Percentiles rank a stretch among this genome's conserved stretches.
Conservation (phyloP, 1,284 basidiomycete genomes). For the Pseudozyma sp. region DNA sequence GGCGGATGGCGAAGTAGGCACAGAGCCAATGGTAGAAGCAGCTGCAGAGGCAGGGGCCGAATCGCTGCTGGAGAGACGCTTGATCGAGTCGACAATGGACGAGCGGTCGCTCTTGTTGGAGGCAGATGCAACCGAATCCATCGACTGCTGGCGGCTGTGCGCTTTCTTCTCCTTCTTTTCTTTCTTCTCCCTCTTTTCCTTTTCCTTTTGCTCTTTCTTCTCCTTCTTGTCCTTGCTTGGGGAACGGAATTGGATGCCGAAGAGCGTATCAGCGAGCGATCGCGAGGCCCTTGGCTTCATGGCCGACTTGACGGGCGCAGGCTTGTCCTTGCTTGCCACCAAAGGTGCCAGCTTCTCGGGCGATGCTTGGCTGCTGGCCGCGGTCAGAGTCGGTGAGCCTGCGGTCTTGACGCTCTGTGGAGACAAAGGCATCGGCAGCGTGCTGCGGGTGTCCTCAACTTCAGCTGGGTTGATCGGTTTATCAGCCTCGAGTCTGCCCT, state of each 20-base stretch:
- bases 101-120: slow-evolving; percentile 36
- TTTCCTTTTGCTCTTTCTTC: slow-evolving; percentile 29
- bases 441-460: slow-evolving; percentile 48
- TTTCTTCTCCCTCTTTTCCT: slow-evolving; percentile 39
- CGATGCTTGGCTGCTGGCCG: slow-evolving; percentile 1
- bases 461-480: slow-evolving; percentile 13
- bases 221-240: slow-evolving; percentile 46
- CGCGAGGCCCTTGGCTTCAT: slow-evolving; percentile 45
- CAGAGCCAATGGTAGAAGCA: background rate
- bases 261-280: slow-evolving; percentile 64
- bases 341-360: slow-evolving; percentile 7
- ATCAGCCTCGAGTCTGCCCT: slow-evolving; percentile 45
- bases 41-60: slow-evolving; percentile 1
- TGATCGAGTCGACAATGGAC: slow-evolving; percentile 13
- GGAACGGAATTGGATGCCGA: slow-evolving; percentile 47
- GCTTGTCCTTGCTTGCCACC: slow-evolving; percentile 50
- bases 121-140: slow-evolving; percentile 31
- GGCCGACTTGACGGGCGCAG: slow-evolving; percentile 55
- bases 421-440: slow-evolving; percentile 38
- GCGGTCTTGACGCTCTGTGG: slow-evolving; percentile 16
- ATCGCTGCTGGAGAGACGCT: slow-evolving; percentile 14
- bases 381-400: background rate
- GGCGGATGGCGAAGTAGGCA: slow-evolving; percentile 25
- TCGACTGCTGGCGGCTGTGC: slow-evolving; percentile 32
- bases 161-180: slow-evolving; percentile 46